Conservation (phyloP, 768 basidiomycete species). For the Coprinellus micaceus region DNA sequence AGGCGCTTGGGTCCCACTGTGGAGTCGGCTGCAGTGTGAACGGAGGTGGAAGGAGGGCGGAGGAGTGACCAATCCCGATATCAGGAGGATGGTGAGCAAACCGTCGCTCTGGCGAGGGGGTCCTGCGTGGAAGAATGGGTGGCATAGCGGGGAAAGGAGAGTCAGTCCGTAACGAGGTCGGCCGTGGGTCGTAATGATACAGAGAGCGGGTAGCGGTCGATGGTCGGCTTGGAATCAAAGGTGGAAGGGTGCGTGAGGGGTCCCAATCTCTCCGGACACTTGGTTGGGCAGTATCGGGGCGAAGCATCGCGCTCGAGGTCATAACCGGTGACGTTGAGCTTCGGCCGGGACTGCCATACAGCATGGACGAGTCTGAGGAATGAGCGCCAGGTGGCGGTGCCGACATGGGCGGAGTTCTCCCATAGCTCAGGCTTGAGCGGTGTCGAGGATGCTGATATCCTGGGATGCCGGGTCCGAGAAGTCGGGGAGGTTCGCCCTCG, state of each 20-base stretch:
- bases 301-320: conserved; percentile 17
- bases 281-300: conserved; percentile 26
- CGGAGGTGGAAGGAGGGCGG: conserved; percentile 45
- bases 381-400: conserved; percentile 19
- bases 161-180: conserved; percentile 8
- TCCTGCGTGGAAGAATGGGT: conserved; percentile 11
- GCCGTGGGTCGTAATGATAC: conserved; percentile 13
- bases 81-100: conserved; percentile 35
- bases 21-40: conserved; percentile 66
- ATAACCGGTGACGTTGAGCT: conserved; percentile 19
- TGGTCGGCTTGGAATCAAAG: conserved; percentile 24
- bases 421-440: conserved; percentile 18
- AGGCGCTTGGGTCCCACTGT: conserved; percentile 54
- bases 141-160: conserved; percentile 35
- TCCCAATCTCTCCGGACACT: conserved; percentile 22
- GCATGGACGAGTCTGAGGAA: conserved; percentile 16
- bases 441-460: conserved; percentile 27
- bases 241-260: conserved; percentile 29
- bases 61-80: conserved; percentile 18
- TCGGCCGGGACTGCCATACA: conserved; percentile 17
- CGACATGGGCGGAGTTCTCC: conserved; percentile 16
- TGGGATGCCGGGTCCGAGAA: conserved; percentile 57
- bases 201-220: conserved; percentile 14
- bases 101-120: conserved; percentile 23
- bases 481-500: conserved; percentile 17